A percentile compares a stretch with the other conserved stretches of the same genome.
These are phyloP conservation scores for Darksidea phi DNA, from an alignment of 495 filamentous ascomycete genomes.

Conservation along the genomic window DNA sequence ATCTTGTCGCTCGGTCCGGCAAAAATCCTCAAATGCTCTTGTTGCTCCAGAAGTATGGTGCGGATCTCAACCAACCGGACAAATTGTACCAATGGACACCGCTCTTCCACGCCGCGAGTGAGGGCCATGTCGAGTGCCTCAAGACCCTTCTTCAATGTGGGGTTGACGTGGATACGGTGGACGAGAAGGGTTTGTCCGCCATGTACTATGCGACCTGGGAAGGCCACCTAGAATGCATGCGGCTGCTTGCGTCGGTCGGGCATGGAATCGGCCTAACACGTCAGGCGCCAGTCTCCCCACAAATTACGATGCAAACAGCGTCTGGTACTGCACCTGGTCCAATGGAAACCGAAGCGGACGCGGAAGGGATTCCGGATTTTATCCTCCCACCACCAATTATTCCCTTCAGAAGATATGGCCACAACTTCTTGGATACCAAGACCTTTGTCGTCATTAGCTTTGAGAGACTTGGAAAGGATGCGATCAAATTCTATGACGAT, in stretches of 20 bases:
- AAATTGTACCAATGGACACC: constrained; percentile 98
- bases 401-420: constrained; percentile 87
- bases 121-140: constrained; percentile 88
- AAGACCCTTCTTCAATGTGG: constrained; percentile 71
- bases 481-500: constrained; percentile 88
- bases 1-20: constrained; percentile 89
- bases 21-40: constrained; percentile 73
- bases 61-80: constrained; percentile 88
- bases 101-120: constrained; percentile 91
- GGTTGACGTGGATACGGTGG: constrained; percentile 70
- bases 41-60: constrained; percentile 78
- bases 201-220: constrained; percentile 99
- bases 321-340: constrained; percentile 48
- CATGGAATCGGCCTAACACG: constrained; percentile 30
- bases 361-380: constrained; percentile 86
- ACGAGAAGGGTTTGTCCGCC: constrained; percentile 89
- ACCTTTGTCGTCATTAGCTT: constrained; percentile 90
- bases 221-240: constrained; percentile 92
- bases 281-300: constrained; percentile 21
- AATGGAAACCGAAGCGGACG: constrained; percentile 72
- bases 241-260: constrained; percentile 59
- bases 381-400: constrained; percentile 94
- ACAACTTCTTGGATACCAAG: constrained; percentile 97
- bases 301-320: constrained; percentile 42
- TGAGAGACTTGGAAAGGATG: constrained; percentile 64